Base-by-base conservation (phyloP, 78 protist species). In the Dictyostelium intermedium region DNA sequence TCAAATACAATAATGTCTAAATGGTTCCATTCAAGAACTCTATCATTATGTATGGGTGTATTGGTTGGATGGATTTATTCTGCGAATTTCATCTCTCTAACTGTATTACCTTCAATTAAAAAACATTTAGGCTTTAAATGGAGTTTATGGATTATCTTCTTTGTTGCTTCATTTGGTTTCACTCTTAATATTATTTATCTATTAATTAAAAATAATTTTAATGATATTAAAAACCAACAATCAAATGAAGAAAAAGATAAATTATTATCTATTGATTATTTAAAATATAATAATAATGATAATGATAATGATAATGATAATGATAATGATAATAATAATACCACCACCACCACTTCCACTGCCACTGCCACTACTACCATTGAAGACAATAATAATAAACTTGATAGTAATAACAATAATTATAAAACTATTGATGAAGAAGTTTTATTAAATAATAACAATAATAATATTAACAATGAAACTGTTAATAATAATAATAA, bases 1-100 rank as follows among this genome's bases (percentile, higher is more conserved):
- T 56, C 85, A 9, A 87, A 87, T 45, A 82, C 93, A 2, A 66
- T 87, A 9, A 87, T 87, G 93, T 53, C 93, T 5, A 87, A 87
- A 79, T 78, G 83, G 83, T 78, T 87, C 32, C 10, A 20, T 18
- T 81, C 83, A 16, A 56, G 23, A 45, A 11, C 13, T 27, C 13
- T 87, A 18, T 43, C 93, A 41, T 35, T 76, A 5, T 77, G 66
- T 32, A 45, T 87, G 23, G 93, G 93, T 18, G 25, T 87, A 27
- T 7, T 76, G 0, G 80, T 87, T 16, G 93, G 93, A 6, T 87
- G 93, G 93, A 78, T 87, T 25, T 87, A 78, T 66, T 77, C 72
- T 5, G 93, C 86, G 2, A 87, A 87, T 79, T 25, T 87, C 23
- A n/a, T 27, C 9, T 79, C 85, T n/a, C 11, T 87, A 13, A 14